Evolutionary conservation across 78 protist genomes (phyloP), one percentile per base, ranked within the genome.

Genomic region (Mastigamoeba balamuthi): DNA sequence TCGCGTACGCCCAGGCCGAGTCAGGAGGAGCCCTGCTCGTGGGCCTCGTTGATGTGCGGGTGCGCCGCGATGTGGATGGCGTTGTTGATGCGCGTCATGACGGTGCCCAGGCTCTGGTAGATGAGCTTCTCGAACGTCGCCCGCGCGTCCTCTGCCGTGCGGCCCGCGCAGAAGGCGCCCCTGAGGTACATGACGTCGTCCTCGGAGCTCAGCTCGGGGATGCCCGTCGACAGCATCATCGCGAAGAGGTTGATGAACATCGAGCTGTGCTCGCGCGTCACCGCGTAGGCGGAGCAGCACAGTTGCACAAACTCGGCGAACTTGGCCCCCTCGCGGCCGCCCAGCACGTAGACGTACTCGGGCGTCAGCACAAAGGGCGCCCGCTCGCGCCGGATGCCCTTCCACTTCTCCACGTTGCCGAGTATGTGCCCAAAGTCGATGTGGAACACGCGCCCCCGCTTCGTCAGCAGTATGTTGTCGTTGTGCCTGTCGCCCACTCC

Each of bases 311-410:
- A 92, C 33, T 29, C 8, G 38, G 41, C 66, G 64, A 79, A 94
- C 65, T 78, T 68, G 30, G 53, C 69, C 30, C 75, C 63, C 30
- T 66, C 83, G 43, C 74, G 68, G 30, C 84, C 88, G 43, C 88
- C 88, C 29, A 91, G 85, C 39, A 92, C 91, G 5, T 76, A 73
- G 76, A 79, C 88, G 44, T 85, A 92, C 52, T 84, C 96, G 27
- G 95, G 90, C 8, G 90, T 85, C 58, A 96, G 92, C 35, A 96
- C 92, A 64, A 96, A 96, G 23, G 99, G 99, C n/a, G 98, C 91
- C 30, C 91, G 39, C 79, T 96, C 99, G 28, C 99, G 70, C 73
- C 90, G 83, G 76, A 95, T 39, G 7, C 95, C 96, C 44, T 78
- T 68, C 37, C 74, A 29, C 76, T 86, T 81, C 63, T 90, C 66